Base-by-base conservation (phyloP, 2,329 filamentous ascomycete species). In the Cladophialophora immunda region DNA sequence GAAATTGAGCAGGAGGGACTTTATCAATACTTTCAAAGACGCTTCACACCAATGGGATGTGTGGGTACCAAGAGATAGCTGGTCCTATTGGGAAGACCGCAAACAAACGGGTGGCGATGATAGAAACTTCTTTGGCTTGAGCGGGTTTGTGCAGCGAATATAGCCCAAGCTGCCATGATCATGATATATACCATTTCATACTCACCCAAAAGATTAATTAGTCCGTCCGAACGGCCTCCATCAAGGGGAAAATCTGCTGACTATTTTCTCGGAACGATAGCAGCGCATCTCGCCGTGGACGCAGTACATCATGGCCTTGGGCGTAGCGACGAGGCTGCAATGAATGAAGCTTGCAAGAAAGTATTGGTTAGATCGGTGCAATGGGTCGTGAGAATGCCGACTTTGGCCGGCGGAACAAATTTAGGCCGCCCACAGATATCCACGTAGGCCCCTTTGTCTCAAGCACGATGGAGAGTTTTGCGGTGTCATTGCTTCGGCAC, bases 261-360 rank as follows among this genome's bases (percentile, higher is more conserved):
- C 38, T 50, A 13, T 27, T 25, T 50, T 13, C 6, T 50, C 45
- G 19, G 45, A 13, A 50, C 1, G 11, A 25, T 25, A 50, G 25
- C 45, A 13, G 19, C 9, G 19, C 45, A 22, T 25, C 45, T 50
- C 19, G 45, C 45, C 45, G 45, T 41, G 6, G 32, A 34, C 11
- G 38, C 17, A 41, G 17, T 5, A 41, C 45, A 13, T 25, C 19
- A 50, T 50, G 11, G 17, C 22, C n/a, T 19, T 29, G 29, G 7
- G n/a, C 22, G 13, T 25, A 7, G 29, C 47, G 29, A 54, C 58
- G 58, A 61, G 58, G 58, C 58, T 61, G 58, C 52, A 50, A 61
- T 41, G 30, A 38, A 38, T 29, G 45, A 27, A 61, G 22, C 30
- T 3, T 1, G 3, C 17, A 22, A 9, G 38, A 29, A 32, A 6